Conservation (phyloP, 768 basidiomycete genomes). For the Amanita fuliginea region DNA sequence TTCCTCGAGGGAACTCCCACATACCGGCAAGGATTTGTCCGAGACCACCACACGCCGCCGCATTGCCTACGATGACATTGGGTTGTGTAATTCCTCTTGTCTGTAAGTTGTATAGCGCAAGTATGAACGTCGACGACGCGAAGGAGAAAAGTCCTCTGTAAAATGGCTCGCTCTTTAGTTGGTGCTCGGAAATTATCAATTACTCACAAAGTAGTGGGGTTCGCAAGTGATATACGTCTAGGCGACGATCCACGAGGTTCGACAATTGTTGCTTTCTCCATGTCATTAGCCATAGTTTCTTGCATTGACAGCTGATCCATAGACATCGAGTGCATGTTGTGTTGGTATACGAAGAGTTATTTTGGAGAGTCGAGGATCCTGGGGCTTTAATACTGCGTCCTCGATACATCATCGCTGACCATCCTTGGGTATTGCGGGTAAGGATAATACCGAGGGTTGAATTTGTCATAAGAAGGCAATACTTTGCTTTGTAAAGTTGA, state of each 20-base stretch:
- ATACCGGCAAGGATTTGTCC: conserved; percentile 63
- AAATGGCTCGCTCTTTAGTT: conserved; percentile 2
- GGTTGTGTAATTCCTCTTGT: conserved; percentile 30
- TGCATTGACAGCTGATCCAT: not conserved
- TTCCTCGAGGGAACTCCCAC: conserved; percentile 51
- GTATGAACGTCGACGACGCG: conserved; percentile 55
- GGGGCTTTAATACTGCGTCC: not conserved
- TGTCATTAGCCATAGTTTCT: not conserved
- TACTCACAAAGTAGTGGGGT: conserved; percentile 39
- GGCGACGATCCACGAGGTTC: not conserved
- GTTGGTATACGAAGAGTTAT: not conserved
- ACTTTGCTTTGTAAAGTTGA: not conserved
- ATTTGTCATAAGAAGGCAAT: not conserved
- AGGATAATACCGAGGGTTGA: conserved; percentile 3
- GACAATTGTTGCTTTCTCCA: not conserved
- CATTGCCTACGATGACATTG: conserved; percentile 62
- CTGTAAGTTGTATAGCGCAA: conserved; percentile 48
- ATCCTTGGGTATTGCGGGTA: not conserved
- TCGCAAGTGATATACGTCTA: conserved; percentile 23
- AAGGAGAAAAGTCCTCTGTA: conserved; percentile 51
- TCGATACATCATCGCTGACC: too few relatives aligned
- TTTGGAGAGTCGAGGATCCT: not conserved
- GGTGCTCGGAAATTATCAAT: not conserved
- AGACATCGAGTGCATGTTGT: not conserved
- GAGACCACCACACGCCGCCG: conserved; percentile 55